Conservation (phyloP, 2,329 filamentous ascomycete genomes). For the Botrytis porri region DNA sequence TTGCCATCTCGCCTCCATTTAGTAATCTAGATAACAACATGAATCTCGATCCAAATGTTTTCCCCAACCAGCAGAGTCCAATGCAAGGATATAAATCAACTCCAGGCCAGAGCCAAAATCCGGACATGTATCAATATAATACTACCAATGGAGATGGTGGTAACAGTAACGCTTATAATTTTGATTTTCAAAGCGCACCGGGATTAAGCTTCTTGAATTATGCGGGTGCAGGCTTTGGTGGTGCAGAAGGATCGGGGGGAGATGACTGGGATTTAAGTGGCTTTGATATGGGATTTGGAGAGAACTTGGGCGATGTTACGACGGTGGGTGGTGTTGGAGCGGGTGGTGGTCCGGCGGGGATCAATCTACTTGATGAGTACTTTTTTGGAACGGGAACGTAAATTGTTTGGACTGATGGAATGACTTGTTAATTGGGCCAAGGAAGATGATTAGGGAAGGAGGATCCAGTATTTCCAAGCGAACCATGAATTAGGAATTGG, state of each 20-base stretch:
- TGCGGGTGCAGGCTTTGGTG: slow-evolving; percentile 22
- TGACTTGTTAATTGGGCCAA: background rate
- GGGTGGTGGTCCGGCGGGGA: slow-evolving; percentile 21
- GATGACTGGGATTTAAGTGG: slow-evolving; percentile 21
- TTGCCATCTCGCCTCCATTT: slow-evolving; percentile 28
- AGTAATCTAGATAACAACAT: slow-evolving; percentile 14
- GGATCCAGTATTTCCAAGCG: background rate
- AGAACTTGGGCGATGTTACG: slow-evolving; percentile 29
- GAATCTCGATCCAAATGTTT: slow-evolving; percentile 17
- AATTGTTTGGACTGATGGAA: background rate
- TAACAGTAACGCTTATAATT: slow-evolving; percentile 4
- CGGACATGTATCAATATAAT: slow-evolving; percentile 28
- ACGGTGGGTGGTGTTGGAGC: slow-evolving; percentile 33
- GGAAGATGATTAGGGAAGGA: background rate
- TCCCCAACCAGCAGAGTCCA: slow-evolving; percentile 20
- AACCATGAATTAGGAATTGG: background rate
- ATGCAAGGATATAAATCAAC: background rate
- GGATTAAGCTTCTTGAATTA: slow-evolving; percentile 35
- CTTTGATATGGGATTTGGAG: slow-evolving; percentile 24
- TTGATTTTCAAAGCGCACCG: slow-evolving; percentile 27
- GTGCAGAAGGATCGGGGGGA: slow-evolving; percentile 22
- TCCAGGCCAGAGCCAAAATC: slow-evolving; percentile 1
- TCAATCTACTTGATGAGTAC: slow-evolving; percentile 53
- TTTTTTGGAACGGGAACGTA: slow-evolving; percentile 48
- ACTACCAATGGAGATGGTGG: background rate